Percentiles rank a stretch among this genome's conserved stretches.
Evolutionary conservation across 129 eudicot species (phyloP).

Genomic region (Centrapalus pauciflorus): DNA sequence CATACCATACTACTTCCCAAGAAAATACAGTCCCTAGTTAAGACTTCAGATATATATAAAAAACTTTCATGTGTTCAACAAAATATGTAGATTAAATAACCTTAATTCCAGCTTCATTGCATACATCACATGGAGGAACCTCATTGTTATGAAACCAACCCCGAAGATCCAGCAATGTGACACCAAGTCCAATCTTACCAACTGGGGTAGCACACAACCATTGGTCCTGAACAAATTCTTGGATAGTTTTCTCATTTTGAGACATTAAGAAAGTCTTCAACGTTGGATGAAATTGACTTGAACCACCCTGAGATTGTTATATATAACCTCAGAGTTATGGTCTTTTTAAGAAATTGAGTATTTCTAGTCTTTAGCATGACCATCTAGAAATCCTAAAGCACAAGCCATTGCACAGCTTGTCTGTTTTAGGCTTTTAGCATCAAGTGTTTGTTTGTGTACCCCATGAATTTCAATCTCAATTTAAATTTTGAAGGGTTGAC

Average conservation of each 20-base stretch:
- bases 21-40: constrained; percentile 4
- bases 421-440: no score
- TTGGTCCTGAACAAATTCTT: constrained; percentile 63
- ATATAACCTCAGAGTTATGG: background rate
- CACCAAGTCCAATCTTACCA: constrained; percentile 74
- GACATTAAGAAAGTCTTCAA: constrained; percentile 66
- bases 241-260: constrained; percentile 79
- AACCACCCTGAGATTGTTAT: constrained; percentile 40
- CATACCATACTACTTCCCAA: constrained; percentile 2
- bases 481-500: background rate
- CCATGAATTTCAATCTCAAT: no score
- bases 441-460: no score
- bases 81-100: constrained; percentile 18
- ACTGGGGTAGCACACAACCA: constrained; percentile 65
- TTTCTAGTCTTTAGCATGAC: no score
- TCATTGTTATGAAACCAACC: constrained; percentile 87
- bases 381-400: no score
- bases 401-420: no score
- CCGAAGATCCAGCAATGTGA: constrained; percentile 84
- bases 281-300: constrained; percentile 60
- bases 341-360: no score
- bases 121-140: constrained; percentile 76
- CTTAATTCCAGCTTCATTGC: constrained; percentile 97
- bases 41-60: background rate
- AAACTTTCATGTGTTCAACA: constrained; percentile 13